Evolutionary conservation across 2,329 filamentous ascomycete genomes (phyloP), one percentile per base, ranked within the genome.

Genomic region (Penicillium polonicum): DNA sequence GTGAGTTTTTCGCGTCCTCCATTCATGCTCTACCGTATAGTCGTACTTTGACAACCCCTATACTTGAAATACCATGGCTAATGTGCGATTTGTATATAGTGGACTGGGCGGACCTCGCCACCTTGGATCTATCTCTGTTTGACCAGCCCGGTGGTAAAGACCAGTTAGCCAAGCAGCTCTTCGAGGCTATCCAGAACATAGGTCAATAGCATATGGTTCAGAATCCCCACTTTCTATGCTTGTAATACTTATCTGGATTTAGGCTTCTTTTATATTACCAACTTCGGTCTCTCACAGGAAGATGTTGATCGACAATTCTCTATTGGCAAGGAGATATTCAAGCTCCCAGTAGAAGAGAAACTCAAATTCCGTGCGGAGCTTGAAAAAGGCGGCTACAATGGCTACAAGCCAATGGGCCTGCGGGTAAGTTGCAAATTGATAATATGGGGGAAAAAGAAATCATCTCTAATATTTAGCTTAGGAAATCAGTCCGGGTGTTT

Each of bases 211-310:
- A 80, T 15, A 45, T 4, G 5, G 1, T 5, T 27, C 4, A 25
- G 4, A 3, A 2, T 21, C 1, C 1, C 3, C 2, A 3, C 1
- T 15, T 15, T n/a, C 4, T 2, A n/a, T 23, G 0, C 4, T 39
- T 41, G 12, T 9, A 73, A 55, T 70, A n/a, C 31, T 56, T 25
- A 56, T 15, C 2, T 15, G 2, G 9, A 9, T 12, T 7, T 72
- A 52, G 82, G 83, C 0, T 83, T 86, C 74, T 87, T 86, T 71
- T 85, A 86, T 59, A 79, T 87, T 31, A 79, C 79, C 60, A 85
- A 86, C 68, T 85, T 82, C 58, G 83, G 83, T 15, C 73, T 87
- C 5, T 74, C 72, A 0, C 82, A 86, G 65, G 82, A 85, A 51
- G 74, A 84, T 65, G 78, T 87, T 2, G 80, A 86, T 60, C 74